Percentiles rank a stretch among this genome's conserved stretches.
Conservation (phyloP, 305 asterid species). For the Solanum hybrid region DNA sequence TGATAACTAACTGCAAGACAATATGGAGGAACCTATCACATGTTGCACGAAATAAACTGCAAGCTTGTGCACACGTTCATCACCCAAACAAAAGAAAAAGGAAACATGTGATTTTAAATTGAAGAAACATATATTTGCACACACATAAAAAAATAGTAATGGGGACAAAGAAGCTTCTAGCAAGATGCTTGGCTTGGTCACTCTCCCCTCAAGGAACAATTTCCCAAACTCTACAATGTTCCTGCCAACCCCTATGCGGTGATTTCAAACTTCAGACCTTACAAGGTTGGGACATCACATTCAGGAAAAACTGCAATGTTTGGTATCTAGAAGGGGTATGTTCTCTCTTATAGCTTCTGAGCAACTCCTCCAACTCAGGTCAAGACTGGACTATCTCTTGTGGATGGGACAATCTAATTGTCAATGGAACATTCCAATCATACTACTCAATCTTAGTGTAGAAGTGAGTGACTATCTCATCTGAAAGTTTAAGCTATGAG, state of each 20-base stretch:
- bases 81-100: background rate
- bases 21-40: background rate
- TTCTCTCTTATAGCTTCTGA: background rate
- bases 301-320: background rate
- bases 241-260: background rate
- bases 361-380: background rate
- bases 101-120: background rate
- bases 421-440: background rate
- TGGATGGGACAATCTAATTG: background rate
- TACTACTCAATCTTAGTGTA: background rate
- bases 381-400: background rate
- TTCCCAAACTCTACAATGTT: background rate
- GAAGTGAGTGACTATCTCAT: background rate
- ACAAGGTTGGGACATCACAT: slow-evolving; percentile 2
- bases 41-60: background rate
- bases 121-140: background rate
- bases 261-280: background rate
- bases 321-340: background rate
- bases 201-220: background rate
- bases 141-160: background rate
- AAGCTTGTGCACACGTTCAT: background rate
- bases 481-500: background rate
- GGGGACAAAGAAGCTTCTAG: background rate
- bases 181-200: background rate
- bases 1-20: background rate